Base-by-base conservation (phyloP, 139 green algal genomes). In the Asterochloris sp. region DNA sequence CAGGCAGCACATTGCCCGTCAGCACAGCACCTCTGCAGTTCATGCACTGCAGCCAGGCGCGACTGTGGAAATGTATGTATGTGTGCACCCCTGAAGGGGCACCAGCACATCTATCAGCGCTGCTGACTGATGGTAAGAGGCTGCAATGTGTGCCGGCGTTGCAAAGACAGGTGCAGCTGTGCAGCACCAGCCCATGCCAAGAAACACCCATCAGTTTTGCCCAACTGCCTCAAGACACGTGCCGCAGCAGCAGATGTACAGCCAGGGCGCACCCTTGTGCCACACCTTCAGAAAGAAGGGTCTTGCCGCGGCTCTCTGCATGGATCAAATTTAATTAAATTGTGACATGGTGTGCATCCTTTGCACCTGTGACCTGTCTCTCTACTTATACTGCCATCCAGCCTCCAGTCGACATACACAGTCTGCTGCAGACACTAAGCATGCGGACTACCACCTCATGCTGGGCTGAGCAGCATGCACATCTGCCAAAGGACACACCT, bases 391-490 rank as follows among this genome's bases (percentile, higher is more conserved):
- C 24, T 69, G 60, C 23, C 67, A 8, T 11, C 60, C 60, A 38
- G 63, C 62, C 14, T 29, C 77, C 12, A 23, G 66, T 13, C 21
- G 4, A 21, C 66, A 71, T 13, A 2, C 66, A 71, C 66, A 71
- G 17, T 71, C 66, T 71, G 66, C 66, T 71, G 66, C 66, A 71
- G 66, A 71, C 66, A 71, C 2, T 21, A 71, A 26, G 19, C 66
- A 71, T 73, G 62, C 77, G 62, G 64, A 60, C 77, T 81, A 63
- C 61, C 62, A 81, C 28, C 13, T 62, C 23, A 11, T 73, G 62
- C 28, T 81, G 69, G 24, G 28, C 27, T 17, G 4, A 54, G 38
- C 66, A 71, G 66, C 21, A 71, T 71, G 66, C 17, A 26, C 8
- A 26, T 71, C 66, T 71, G 17, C 17, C 9, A 2, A 10, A 26